Base-by-base conservation (phyloP, 2,329 filamentous ascomycete species). In the Penicillium concentricum region DNA sequence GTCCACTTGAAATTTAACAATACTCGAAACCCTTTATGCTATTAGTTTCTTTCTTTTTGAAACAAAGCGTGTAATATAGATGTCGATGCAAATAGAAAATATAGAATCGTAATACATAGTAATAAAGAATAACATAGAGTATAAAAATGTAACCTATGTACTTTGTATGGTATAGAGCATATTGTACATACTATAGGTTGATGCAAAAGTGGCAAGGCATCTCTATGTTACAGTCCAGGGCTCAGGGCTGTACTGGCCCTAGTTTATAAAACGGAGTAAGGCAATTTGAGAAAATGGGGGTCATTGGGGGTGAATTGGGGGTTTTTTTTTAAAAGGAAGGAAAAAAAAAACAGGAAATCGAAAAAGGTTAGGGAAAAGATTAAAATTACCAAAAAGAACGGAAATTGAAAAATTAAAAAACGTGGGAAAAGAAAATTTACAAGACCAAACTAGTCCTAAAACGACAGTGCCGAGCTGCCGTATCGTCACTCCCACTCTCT, bases 381-480 rank as follows among this genome's bases (percentile, higher is more conserved):
- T 18, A 9, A 41, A 49, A 53, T 48, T 46, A 42, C 48, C 4
- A 16, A 51, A 52, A 34, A 48, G 51, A n/a, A 49, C 20, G 30
- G 44, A 55, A 56, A 42, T 38, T 24, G 50, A 53, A 54, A 50
- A 16, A 7, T 56, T 51, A 56, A 56, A 39, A 43, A 49, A 51
- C 38, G 37, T 32, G 37, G 44, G 18, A 26, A 44, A 51, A 15
- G 50, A 37, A 20, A 38, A 38, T 45, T 42, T 32, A 54, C 47
- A 58, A 54, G 20, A n/a, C 32, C 37, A 51, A 44, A 41, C 60
- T 62, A 66, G 53, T 45, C 60, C 61, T 10, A 64, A 66, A 39
- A 18, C 64, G 58, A 57, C 59, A 43, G 57, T 62, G 59, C 62
- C 63, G 63, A 30, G 45, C 54, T 56, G 54, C 62, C 48, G 60